These are phyloP conservation scores for Fragaria nilgerrensis DNA, from an alignment of 306 rosid genomes.

Conservation along the genomic window DNA sequence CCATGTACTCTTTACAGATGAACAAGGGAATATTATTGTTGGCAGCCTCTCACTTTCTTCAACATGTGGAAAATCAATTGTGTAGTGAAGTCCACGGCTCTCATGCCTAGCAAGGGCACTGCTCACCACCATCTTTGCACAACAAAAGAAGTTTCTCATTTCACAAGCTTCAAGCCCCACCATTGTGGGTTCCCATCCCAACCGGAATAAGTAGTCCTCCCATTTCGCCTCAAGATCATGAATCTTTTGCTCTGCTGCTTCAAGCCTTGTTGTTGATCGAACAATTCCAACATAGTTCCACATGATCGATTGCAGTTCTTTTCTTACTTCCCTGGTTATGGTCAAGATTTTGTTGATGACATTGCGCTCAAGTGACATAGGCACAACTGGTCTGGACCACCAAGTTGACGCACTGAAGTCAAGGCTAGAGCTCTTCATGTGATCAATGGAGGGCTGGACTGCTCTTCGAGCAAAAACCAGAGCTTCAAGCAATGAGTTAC, in stretches of 20 bases:
- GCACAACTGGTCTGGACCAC: constrained; percentile 65
- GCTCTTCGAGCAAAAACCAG: constrained; percentile 93
- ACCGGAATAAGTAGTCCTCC: constrained; percentile 67
- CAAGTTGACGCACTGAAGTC: constrained; percentile 46
- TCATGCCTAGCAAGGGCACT: constrained; percentile 91
- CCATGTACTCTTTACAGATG: constrained; percentile 60
- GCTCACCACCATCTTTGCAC: constrained; percentile 80
- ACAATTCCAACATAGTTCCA: constrained; percentile 86
- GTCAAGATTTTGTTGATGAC: constrained; percentile 36
- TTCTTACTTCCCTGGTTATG: constrained; percentile 57
- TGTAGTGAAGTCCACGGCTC: constrained; percentile 93
- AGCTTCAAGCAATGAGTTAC: constrained; percentile 96
- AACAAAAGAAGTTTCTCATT: constrained; percentile 90
- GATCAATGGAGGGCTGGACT: constrained; percentile 77
- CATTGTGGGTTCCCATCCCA: constrained; percentile 85
- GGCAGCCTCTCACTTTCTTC: constrained; percentile 93
- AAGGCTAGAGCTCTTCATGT: constrained; percentile 55
- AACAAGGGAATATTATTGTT: constrained; percentile 77
- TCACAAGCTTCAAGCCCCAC: constrained; percentile 83
- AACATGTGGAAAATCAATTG: constrained; percentile 76
- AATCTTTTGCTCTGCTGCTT: constrained; percentile 67
- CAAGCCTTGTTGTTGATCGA: constrained; percentile 71
- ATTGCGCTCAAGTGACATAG: constrained; percentile 42
- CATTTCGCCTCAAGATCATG: constrained; percentile 65
- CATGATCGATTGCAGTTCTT: constrained; percentile 68